Base-by-base conservation (phyloP, 2,329 filamentous ascomycete genomes). In the Xenoacremonium recifei region DNA sequence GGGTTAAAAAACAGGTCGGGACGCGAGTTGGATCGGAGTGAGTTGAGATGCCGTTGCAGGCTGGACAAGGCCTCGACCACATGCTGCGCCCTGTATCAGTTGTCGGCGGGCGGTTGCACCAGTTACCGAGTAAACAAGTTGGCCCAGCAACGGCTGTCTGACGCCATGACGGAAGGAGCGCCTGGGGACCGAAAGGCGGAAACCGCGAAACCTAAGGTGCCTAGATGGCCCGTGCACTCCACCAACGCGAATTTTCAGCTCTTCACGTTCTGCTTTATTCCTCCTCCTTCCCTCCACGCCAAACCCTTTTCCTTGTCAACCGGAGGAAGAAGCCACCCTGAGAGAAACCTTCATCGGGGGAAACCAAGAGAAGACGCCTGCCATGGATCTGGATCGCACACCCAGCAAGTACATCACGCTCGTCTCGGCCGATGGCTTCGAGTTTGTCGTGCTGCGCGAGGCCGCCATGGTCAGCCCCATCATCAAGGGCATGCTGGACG, bases 401-500 rank as follows among this genome's bases (percentile, higher is more conserved):
- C 55, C 59, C 36, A 80, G 77, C 66, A 82, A 88, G 59, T 91
- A 89, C 65, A 78, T 91, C 51, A 91, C 87, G 5, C 79, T 92
- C 39, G 75, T 90, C 31, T 89, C 86, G 1, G 77, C 73, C 52
- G 87, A 92, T 64, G 85, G 80, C 55, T 89, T 82, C 62, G 85
- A 89, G 69, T 91, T 88, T 61, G 80, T 87, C 49, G 75, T 91
- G 38, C 72, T 86, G 41, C 81, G 86, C 40, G 84, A 87, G 37
- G 83, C 85, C 3, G 81, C 85, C 45, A 72, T 80, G 57, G 72
- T 87, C 58, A 87, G 85, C 53, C 82, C 82, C 23, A 78, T 83
- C 44, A 85, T 92, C 68, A 85, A 81, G 67, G 77, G 81, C 62
- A 89, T 89, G 79, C 70, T 92, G 45, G 83, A 89, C 57, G 79